Evolutionary conservation across 2,329 filamentous ascomycete genomes (phyloP).

Genomic region (Chrysosporium keratinophilum): DNA sequence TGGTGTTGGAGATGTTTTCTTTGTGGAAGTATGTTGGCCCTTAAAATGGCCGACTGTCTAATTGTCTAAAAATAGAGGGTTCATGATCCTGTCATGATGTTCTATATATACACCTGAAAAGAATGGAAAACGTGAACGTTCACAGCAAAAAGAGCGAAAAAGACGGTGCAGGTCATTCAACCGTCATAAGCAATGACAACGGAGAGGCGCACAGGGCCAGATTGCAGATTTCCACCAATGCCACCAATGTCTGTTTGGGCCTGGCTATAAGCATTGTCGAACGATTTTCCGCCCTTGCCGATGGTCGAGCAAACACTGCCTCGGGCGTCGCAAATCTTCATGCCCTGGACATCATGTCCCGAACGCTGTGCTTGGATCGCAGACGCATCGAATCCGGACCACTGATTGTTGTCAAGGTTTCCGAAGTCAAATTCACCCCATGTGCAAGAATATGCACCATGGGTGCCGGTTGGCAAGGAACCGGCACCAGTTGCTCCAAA

Average conservation of each 20-base stretch:
- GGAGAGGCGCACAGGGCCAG: constrained; percentile 21
- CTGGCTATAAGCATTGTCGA: constrained; percentile 28
- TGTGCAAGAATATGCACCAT: constrained; percentile 29
- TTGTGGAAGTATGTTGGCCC: too few species aligned
- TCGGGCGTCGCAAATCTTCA: constrained; percentile 27
- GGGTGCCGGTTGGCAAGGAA: constrained; percentile 21
- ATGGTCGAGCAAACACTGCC: constrained; percentile 26
- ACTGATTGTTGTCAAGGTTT: constrained; percentile 24
- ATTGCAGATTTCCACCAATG: constrained; percentile 27
- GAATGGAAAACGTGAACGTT: background rate
- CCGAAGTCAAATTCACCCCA: constrained; percentile 36
- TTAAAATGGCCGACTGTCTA: too few species aligned
- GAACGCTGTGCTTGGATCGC: constrained; percentile 28
- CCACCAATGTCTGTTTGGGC: constrained; percentile 24
- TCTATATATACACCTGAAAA: too few species aligned
- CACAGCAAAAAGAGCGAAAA: too few species aligned
- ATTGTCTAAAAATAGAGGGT: too few species aligned
- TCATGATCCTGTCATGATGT: too few species aligned
- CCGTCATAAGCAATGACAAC: constrained; percentile 12
- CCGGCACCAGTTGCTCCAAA: constrained; percentile 25
- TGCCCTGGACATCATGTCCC: constrained; percentile 25
- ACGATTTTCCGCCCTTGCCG: constrained; percentile 18
- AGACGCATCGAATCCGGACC: constrained; percentile 34
- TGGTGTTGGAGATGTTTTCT: too few species aligned
- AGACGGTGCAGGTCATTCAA: background rate